Base-by-base conservation (phyloP, 129 eudicot species). In the Arctium lappa region DNA sequence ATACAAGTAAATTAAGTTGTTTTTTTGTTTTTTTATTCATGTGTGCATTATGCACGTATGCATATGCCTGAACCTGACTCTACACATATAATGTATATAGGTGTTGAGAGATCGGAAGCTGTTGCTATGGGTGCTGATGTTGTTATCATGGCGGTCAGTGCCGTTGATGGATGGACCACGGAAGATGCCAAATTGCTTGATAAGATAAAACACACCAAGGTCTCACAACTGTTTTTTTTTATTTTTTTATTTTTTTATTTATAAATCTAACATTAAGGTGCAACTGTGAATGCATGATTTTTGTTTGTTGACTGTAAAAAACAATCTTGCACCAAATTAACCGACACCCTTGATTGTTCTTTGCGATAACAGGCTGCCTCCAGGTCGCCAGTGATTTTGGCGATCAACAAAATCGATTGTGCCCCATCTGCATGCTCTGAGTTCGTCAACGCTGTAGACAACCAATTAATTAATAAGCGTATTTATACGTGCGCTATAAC, bases 31-130 rank as follows among this genome's bases (percentile, higher is more conserved):
- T 22, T 22, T 22, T 22, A 22, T 22, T 0, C 27, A 22, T 0
- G 27, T 22, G 27, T 22, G 27, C 27, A 22, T 22, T 22, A 22
- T 22, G 27, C 27, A 22, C 27, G 27, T 22, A 22, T 22, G 27
- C 27, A 22, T 22, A 22, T 22, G 27, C 27, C 27, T 22, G 27
- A 22, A 22, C 27, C 27, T 22, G 27, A 22, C 27, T 22, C 27
- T 22, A 22, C 27, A 22, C 27, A 22, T 22, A 22, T 22, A 22
- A 10, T 9, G 0, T 9, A 44, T 44, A 18, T 78, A 94, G 97
- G 99, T 75, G 99, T 95, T 13, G 97, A 95, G 83, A 95, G 99
- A 87, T 95, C 99, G 27, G 91, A 93, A 86, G 97, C 97, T 40
- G 99, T 88, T 66, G 99, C 97, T n/a, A 79, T 76, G 80, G 82